Evolutionary conservation across 108 stramenopile genomes (phyloP).

Genomic region (Pseudonitzschia multistriata): DNA sequence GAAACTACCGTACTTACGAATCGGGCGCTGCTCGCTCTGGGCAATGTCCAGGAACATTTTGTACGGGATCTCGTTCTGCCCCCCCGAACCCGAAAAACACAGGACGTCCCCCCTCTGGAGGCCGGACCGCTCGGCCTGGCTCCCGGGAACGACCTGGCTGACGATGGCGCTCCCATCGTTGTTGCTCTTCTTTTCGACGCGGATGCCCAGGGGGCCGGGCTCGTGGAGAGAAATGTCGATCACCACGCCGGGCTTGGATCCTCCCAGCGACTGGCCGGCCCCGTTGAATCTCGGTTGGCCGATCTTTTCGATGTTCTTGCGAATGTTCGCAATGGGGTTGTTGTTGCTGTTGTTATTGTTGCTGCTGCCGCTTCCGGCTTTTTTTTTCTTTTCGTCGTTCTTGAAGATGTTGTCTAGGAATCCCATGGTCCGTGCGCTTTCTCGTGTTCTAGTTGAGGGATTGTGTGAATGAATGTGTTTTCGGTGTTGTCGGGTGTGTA

Average conservation of each 20-base stretch:
- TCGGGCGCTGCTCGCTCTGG: conserved; percentile 43
- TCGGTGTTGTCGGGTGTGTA: too few species aligned
- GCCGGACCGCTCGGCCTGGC: conserved; percentile 62
- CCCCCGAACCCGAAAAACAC: conserved; percentile 63
- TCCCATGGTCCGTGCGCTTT: conserved; percentile 30
- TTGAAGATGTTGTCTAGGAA: conserved; percentile 35
- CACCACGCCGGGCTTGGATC: conserved; percentile 54
- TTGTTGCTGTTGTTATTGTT: conserved; percentile 44
- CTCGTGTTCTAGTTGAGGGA: too few species aligned
- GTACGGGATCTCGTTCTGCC: conserved; percentile 70
- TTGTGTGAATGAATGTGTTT: too few species aligned
- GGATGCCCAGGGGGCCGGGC: conserved; percentile 62
- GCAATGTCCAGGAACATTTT: conserved; percentile 63
- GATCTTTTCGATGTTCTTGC: conserved; percentile 3
- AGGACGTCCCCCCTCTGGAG: conserved; percentile 75
- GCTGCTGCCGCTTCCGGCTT: conserved; percentile 18
- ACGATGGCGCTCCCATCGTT: conserved; percentile 51
- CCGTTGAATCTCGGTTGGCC: conserved; percentile 32
- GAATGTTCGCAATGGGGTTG: conserved; percentile 31
- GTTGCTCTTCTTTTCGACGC: conserved; percentile 58
- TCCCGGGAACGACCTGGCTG: conserved; percentile 39
- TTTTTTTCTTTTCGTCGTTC: conserved; percentile 29
- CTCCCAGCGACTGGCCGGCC: conserved; percentile 60
- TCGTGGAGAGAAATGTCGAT: conserved; percentile 44
- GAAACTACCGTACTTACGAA: conserved; percentile 26